A percentile compares a stretch with the other conserved stretches of the same genome.
Conservation (phyloP, 1,284 basidiomycete species). For the Rhodotorula sp. region DNA sequence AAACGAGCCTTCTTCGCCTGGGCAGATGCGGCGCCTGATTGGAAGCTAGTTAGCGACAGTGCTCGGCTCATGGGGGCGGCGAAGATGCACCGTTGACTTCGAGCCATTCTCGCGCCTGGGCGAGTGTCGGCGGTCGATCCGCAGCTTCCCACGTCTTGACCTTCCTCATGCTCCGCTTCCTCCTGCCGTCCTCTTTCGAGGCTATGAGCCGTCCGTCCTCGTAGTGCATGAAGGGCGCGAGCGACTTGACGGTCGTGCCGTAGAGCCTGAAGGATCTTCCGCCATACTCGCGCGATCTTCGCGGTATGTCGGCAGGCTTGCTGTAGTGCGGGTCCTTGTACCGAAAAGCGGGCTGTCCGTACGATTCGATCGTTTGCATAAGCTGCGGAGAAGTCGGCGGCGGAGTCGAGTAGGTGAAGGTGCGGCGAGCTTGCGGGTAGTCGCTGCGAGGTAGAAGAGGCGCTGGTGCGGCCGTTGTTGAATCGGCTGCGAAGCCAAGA, state of each 20-base stretch:
- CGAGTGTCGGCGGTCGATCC: slow-evolving; percentile 61
- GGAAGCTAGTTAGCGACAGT: neutral
- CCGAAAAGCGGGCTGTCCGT: slow-evolving; percentile 61
- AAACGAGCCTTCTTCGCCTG: slow-evolving; percentile 24
- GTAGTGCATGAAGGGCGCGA: slow-evolving; percentile 44
- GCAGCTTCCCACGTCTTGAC: slow-evolving; percentile 49
- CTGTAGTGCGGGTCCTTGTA: slow-evolving; percentile 81
- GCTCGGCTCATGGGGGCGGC: neutral
- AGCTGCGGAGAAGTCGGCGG: slow-evolving; percentile 64
- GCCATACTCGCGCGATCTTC: slow-evolving; percentile 67
- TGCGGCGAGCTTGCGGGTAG: slow-evolving; percentile 37
- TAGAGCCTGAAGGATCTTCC: slow-evolving; percentile 72
- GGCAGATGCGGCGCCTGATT: slow-evolving; percentile 22
- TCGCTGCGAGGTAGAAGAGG: neutral
- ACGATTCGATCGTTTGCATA: slow-evolving; percentile 56
- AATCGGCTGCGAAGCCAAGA: neutral
- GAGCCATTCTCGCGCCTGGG: slow-evolving; percentile 60
- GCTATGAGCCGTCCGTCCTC: neutral
- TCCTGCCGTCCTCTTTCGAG: neutral
- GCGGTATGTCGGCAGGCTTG: slow-evolving; percentile 63
- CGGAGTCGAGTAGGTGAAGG: slow-evolving; percentile 57
- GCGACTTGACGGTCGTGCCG: slow-evolving; percentile 49
- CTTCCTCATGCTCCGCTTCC: neutral
- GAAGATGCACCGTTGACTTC: slow-evolving; percentile 40
- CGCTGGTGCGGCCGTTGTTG: neutral